phyloP scores from a whole-genome alignment of 176 grass and related monocot genomes.

The Avena atlantica region DNA sequence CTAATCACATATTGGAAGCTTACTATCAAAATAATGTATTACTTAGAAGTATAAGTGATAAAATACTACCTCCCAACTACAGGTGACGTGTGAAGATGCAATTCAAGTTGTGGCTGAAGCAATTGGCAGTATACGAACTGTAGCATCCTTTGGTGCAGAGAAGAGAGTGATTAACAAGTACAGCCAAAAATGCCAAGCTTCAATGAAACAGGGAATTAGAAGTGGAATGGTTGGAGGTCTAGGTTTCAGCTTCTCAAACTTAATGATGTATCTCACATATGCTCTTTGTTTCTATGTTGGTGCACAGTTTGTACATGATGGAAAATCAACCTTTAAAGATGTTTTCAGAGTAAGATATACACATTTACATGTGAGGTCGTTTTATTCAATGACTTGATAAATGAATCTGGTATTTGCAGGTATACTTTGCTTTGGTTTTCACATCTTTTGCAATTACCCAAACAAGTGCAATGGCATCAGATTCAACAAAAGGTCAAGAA shows the following conservation, averaged over 20 bases:
- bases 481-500: slow-evolving; percentile 60
- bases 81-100: slow-evolving; percentile 69
- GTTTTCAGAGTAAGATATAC: slow-evolving; percentile 57
- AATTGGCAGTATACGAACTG: slow-evolving; percentile 51
- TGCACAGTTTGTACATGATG: slow-evolving; percentile 46
- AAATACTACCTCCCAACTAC: slow-evolving; percentile 9
- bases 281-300: slow-evolving; percentile 75
- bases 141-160: slow-evolving; percentile 68
- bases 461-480: slow-evolving; percentile 52
- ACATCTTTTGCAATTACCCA: slow-evolving; percentile 61
- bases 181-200: slow-evolving; percentile 54
- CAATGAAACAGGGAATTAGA: slow-evolving; percentile 57
- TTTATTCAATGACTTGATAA: not conserved
- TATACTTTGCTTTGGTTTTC: slow-evolving; percentile 63
- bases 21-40: not conserved
- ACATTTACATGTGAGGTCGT: slow-evolving; percentile 1
- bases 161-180: slow-evolving; percentile 53
- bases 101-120: slow-evolving; percentile 64
- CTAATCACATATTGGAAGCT: not conserved
- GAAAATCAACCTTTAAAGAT: slow-evolving; percentile 53
- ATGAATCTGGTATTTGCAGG: slow-evolving; percentile 41
- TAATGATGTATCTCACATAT: slow-evolving; percentile 55
- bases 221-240: slow-evolving; percentile 54
- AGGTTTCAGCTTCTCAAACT: slow-evolving; percentile 54
- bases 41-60: not conserved